phyloP scores from a whole-genome alignment of 495 filamentous ascomycete species.

The Talaromyces nanjingensis region DNA sequence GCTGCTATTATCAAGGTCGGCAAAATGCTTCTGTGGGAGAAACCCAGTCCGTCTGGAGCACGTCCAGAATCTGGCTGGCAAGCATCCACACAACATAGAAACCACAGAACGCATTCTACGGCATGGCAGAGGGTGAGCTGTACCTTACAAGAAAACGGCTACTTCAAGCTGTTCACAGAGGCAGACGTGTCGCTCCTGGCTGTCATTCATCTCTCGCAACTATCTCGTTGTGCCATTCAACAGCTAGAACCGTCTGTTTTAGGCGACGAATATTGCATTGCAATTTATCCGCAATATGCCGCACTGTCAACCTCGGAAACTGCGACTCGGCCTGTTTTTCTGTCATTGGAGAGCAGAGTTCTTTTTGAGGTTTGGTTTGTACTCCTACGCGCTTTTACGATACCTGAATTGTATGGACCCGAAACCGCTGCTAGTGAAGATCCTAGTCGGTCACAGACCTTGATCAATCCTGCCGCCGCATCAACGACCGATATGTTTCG shows the following conservation, averaged over 20 bases:
- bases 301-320: constrained; percentile 47
- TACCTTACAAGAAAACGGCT: constrained; percentile 90
- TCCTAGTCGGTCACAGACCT: constrained; percentile 16
- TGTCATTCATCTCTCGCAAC: constrained; percentile 79
- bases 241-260: constrained; percentile 85
- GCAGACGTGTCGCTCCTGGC: constrained; percentile 71
- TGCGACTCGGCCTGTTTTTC: constrained; percentile 56
- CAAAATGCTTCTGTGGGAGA: constrained; percentile 86
- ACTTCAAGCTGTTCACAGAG: constrained; percentile 85
- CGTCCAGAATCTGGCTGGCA: constrained; percentile 33
- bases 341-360: constrained; percentile 79
- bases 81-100: constrained; percentile 42
- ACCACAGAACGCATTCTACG: constrained; percentile 47
- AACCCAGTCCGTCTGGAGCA: constrained; percentile 35
- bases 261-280: constrained; percentile 90
- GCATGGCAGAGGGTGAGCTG: constrained; percentile 86
- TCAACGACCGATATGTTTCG: constrained; percentile 53
- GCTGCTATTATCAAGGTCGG: constrained; percentile 94
- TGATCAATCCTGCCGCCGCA: constrained; percentile 13
- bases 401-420: constrained; percentile 83
- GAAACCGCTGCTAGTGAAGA: constrained; percentile 28
- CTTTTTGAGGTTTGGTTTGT: constrained; percentile 97
- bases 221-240: constrained; percentile 85
- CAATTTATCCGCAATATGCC: constrained; percentile 79
- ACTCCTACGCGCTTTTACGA: constrained; percentile 82